Conservation (phyloP, 2,329 filamentous ascomycete genomes). For the Epichloe aotearoae region DNA sequence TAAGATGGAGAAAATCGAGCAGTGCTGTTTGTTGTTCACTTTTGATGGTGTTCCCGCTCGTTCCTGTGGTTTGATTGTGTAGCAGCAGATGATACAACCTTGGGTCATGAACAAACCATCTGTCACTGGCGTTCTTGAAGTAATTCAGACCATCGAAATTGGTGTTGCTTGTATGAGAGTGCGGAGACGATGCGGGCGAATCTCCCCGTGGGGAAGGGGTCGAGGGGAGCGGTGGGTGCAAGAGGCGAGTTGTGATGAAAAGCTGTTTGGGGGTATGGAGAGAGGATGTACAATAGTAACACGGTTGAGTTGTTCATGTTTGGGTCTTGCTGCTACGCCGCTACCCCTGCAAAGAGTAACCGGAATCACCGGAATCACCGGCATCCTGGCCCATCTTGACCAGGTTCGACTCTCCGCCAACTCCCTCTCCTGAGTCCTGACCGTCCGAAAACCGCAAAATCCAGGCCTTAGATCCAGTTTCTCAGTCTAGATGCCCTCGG, state of each 20-base stretch:
- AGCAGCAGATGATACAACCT: too few relatives aligned
- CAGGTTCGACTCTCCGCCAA: slow-evolving; percentile 24
- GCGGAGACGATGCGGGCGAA: slow-evolving; percentile 8
- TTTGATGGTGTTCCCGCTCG: not conserved
- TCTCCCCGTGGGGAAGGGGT: slow-evolving; percentile 4
- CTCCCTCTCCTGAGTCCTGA: too few relatives aligned
- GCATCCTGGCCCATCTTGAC: slow-evolving; percentile 47
- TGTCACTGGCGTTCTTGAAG: too few relatives aligned
- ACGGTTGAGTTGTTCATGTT: not conserved
- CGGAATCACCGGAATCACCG: slow-evolving; percentile 42
- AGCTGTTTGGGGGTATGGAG: not conserved
- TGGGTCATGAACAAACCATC: too few relatives aligned
- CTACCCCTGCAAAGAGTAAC: too few relatives aligned
- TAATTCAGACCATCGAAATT: too few relatives aligned
- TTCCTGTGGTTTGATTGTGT: not conserved
- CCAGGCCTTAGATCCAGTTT: too few relatives aligned
- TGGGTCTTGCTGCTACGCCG: slow-evolving; percentile 24
- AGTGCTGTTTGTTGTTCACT: not conserved
- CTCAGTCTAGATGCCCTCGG: too few relatives aligned
- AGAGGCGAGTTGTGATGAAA: not conserved
- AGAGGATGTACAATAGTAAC: slow-evolving; percentile 10
- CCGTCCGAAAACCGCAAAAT: too few relatives aligned
- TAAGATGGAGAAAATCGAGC: not conserved
- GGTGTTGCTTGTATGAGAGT: not conserved
- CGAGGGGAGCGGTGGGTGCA: slow-evolving; percentile 5